phyloP scores from a whole-genome alignment of 495 filamentous ascomycete species.

The Neurospora sp. region DNA sequence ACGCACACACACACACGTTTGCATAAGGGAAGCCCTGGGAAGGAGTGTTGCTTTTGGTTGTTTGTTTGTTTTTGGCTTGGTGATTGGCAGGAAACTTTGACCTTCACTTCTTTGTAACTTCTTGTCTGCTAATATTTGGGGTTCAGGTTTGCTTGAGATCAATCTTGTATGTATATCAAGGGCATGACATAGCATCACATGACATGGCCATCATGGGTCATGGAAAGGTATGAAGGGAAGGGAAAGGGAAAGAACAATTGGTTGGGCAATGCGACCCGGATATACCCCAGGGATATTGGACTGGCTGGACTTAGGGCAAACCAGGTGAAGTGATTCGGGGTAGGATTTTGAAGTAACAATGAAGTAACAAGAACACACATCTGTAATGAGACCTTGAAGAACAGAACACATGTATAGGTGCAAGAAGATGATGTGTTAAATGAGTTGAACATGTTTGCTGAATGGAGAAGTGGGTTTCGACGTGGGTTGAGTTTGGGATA shows the following conservation, averaged over 20 bases:
- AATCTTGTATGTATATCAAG: background rate
- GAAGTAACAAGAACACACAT: background rate
- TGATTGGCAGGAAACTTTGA: background rate
- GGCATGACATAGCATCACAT: background rate
- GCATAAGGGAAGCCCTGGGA: background rate
- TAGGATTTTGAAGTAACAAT: background rate
- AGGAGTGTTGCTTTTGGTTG: background rate
- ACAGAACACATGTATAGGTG: background rate
- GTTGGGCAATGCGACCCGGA: background rate
- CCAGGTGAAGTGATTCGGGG: background rate
- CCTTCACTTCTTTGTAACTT: background rate
- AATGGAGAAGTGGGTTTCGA: background rate
- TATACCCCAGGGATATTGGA: background rate
- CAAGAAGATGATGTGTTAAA: fast-evolving
- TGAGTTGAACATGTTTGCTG: background rate
- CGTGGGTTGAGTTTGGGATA: background rate
- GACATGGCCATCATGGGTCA: background rate
- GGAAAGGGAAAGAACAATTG: background rate
- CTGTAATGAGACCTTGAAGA: background rate
- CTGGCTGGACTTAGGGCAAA: background rate
- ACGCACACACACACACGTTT: background rate
- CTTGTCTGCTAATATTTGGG: background rate
- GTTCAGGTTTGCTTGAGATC: background rate
- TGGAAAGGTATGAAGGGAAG: background rate
- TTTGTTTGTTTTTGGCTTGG: background rate